Base-by-base conservation (phyloP, 495 filamentous ascomycete species). In the Schizothecium vesticola region DNA sequence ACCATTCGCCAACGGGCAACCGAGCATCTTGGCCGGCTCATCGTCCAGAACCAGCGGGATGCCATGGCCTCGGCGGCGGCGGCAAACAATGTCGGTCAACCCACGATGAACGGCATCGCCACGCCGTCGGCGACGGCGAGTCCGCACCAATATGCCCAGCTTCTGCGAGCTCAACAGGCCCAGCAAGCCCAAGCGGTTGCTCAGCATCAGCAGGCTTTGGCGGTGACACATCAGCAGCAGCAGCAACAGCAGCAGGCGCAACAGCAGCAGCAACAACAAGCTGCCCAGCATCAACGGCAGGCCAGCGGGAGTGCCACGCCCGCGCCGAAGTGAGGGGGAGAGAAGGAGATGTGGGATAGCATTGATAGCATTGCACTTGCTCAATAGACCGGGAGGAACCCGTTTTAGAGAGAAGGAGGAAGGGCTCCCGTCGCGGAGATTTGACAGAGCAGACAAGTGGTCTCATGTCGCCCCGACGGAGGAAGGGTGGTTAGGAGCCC, bases 71-170 rank as follows among this genome's bases (percentile, higher is more conserved):
- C 88, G 22, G 86, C 88, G 11, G 89, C 89, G 16, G 81, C 76
- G 29, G 72, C 77, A 58, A 67, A 56, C 19, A 51, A 51, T 36
- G 23, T 22, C 13, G 63, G 56, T 21, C 59, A 61, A 13, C 59
- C 23, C 19, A 3, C n/a, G 12, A 61, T 61, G 59, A 61, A 61
- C 26, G 59, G 59, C 23, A 26, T 61, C n/a, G 59, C 59, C 23
- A 55, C 73, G 73, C 29, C 73, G 74, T 70, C 69, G 13, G 59
- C 69, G 19, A 75, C 75, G 33, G 74, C 70, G 10, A 77, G 80
- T 61, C 88, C 89, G 8, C 89, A 92, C 67, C 85, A 90, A 24
- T 93, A 90, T 73, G 90, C 90, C 22, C 88, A 89, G 56, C 87
- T 91, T 72, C 86, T 92, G 73, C 84, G 91, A 59, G 87, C 87